Base-by-base conservation (phyloP, 2,329 filamentous ascomycete species). In the Penicillium oxalicum region DNA sequence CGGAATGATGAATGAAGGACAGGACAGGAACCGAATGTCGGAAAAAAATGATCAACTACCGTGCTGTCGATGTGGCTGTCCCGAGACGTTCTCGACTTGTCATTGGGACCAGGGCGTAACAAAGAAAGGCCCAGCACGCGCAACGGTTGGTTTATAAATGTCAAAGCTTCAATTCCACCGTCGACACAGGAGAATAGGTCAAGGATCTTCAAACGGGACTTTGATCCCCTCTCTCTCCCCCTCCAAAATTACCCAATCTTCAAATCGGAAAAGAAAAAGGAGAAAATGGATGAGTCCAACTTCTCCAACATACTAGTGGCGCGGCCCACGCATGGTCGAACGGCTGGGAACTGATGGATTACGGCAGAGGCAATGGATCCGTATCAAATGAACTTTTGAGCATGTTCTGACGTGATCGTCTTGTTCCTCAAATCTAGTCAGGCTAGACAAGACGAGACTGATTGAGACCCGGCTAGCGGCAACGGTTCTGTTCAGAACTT, bases 31-130 rank as follows among this genome's bases (percentile, higher is more conserved):
- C 7, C 25, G 9, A 28, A 18, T 32, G 11, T 27, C 3, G 25
- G 25, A 18, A 18, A 5, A 24, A 36, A 35, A 18, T 13, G 38
- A 26, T 29, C 11, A 26, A 37, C 34, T 40, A 49, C 49, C 39
- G 47, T 39, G 36, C 34, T 50, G 38, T 13, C 9, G 47, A 34
- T 27, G 38, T 11, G 18, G 18, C 8, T 24, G 45, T 42, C 47
- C 38, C 48, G 38, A 11, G 13, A n/a, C 34, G 34, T 26, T 27
- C 25, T 35, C n/a, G 36, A 44, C 51, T 58, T 61, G 39, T 44
- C 51, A 59, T 58, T 59, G 42, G 55, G 54, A 59, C 54, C 50
- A 53, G 57, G 18, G 9, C 50, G 48, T 46, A 45, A 58, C 54
- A 57, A 59, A 59, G 56, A 56, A 54, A 29, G 7, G 8, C 29